Conservation (phyloP, 805 yeast genomes). For the Priceomyces melissophilus region DNA sequence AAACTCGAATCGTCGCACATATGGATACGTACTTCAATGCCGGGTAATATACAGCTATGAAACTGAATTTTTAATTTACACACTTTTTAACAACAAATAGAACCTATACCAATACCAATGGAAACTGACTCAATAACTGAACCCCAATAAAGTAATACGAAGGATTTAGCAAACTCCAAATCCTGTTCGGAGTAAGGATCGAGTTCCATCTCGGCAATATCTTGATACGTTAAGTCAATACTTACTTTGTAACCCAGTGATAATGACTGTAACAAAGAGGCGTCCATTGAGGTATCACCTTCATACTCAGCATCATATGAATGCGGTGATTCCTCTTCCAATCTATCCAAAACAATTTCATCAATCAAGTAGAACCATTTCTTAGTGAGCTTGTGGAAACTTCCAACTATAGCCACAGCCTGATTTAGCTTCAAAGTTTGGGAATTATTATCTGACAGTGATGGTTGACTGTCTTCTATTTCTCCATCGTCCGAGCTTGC, state of each 20-base stretch:
- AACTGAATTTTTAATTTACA: neutral
- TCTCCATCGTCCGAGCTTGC: slow-evolving; percentile 8
- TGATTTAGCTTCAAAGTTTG: slow-evolving; percentile 9
- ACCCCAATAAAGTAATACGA: slow-evolving; percentile 34
- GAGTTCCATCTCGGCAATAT: slow-evolving; percentile 39
- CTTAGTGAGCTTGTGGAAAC: slow-evolving; percentile 37
- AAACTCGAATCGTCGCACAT: neutral
- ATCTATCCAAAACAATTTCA: slow-evolving; percentile 31
- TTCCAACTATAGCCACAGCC: slow-evolving; percentile 29
- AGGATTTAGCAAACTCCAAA: slow-evolving; percentile 31
- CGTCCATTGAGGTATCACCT: neutral
- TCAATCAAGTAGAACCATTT: slow-evolving; percentile 35
- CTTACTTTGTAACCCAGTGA: slow-evolving; percentile 10
- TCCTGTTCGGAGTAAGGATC: slow-evolving; percentile 41
- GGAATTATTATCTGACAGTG: slow-evolving; percentile 3
- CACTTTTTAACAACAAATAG: slow-evolving; percentile 24
- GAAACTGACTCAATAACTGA: slow-evolving; percentile 24
- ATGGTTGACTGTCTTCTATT: slow-evolving; percentile 5
- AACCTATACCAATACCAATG: slow-evolving; percentile 30
- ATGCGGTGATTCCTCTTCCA: slow-evolving; percentile 9
- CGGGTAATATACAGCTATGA: neutral
- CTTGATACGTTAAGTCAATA: slow-evolving; percentile 38
- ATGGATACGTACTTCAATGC: neutral
- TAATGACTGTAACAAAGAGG: slow-evolving; percentile 1
- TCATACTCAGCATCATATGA: slow-evolving; percentile 1